Conservation (phyloP, 768 basidiomycete species). For the Kwoniella dendrophila region DNA sequence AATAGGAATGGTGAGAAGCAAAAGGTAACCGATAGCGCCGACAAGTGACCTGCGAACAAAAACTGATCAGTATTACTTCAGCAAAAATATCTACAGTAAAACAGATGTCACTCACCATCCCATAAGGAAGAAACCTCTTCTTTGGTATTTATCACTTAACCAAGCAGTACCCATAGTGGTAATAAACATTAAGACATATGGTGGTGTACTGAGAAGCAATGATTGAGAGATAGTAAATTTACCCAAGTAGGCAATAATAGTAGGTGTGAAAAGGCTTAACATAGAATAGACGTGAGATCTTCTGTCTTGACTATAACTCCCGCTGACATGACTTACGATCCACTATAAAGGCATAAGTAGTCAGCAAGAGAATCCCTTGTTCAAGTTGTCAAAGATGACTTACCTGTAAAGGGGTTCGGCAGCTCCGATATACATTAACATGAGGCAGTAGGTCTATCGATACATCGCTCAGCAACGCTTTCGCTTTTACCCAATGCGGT, state of each 20-base stretch:
- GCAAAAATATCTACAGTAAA: background rate
- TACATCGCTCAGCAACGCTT: background rate
- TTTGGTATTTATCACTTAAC: slow-evolving; percentile 53
- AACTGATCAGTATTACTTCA: background rate
- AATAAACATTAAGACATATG: slow-evolving; percentile 59
- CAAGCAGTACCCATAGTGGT: slow-evolving; percentile 56
- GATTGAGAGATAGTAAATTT: slow-evolving; percentile 52
- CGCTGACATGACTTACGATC: slow-evolving; percentile 16
- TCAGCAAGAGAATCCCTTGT: too few species aligned
- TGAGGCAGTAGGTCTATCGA: slow-evolving; percentile 52
- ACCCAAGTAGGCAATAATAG: slow-evolving; percentile 69
- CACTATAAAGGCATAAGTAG: background rate
- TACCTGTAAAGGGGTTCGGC: slow-evolving; percentile 66
- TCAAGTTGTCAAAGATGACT: too few species aligned
- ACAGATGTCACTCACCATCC: slow-evolving; percentile 37
- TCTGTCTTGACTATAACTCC: background rate
- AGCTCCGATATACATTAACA: slow-evolving; percentile 63
- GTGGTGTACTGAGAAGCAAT: slow-evolving; percentile 53
- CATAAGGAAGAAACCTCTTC: slow-evolving; percentile 57
- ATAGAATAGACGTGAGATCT: background rate
- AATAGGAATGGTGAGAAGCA: slow-evolving; percentile 49
- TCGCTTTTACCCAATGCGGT: background rate
- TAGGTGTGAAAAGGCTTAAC: slow-evolving; percentile 65
- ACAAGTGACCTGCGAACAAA: slow-evolving; percentile 29
- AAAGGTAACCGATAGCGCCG: slow-evolving; percentile 50